phyloP scores from a whole-genome alignment of 1,139 yeast genomes.

The Saccharomyces hybrid region DNA sequence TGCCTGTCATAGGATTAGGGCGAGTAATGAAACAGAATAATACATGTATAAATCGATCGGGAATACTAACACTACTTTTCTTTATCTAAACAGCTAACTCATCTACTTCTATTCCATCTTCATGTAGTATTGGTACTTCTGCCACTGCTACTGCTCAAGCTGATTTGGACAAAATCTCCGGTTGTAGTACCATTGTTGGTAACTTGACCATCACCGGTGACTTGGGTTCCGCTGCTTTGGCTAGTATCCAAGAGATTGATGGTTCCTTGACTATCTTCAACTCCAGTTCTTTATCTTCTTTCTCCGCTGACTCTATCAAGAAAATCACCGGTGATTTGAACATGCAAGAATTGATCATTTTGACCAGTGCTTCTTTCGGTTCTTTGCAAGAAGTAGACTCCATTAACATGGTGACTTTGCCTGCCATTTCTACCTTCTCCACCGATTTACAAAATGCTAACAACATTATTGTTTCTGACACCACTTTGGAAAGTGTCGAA shows the following conservation, averaged over 20 bases:
- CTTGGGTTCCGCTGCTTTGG: slow-evolving; percentile 49
- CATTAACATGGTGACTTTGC: slow-evolving; percentile 72
- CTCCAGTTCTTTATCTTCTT: slow-evolving; percentile 51
- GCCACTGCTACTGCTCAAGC: slow-evolving; percentile 72
- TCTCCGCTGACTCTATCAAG: slow-evolving; percentile 72
- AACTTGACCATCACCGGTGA: slow-evolving; percentile 63
- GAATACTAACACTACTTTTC: not conserved
- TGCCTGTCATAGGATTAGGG: not conserved
- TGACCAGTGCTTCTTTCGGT: slow-evolving; percentile 67
- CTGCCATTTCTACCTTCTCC: slow-evolving; percentile 64
- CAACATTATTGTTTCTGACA: slow-evolving; percentile 72
- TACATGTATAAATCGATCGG: not conserved
- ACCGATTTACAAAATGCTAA: slow-evolving; percentile 73
- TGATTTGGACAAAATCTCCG: slow-evolving; percentile 64
- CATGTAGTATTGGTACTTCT: slow-evolving; percentile 40
- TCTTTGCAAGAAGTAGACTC: slow-evolving; percentile 75
- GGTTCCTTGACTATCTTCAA: slow-evolving; percentile 67
- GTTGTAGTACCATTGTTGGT: slow-evolving; percentile 79
- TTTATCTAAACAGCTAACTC: not conserved
- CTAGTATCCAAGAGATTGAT: slow-evolving; percentile 57
- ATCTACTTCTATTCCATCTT: slow-evolving; percentile 27
- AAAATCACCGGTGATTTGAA: slow-evolving; percentile 65
- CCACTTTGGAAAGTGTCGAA: slow-evolving; percentile 66
- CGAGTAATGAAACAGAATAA: not conserved
- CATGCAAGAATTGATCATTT: slow-evolving; percentile 57